These are phyloP conservation scores for Aschersonia sp. DNA, from an alignment of 2,329 filamentous ascomycete genomes.

Conservation along the genomic window DNA sequence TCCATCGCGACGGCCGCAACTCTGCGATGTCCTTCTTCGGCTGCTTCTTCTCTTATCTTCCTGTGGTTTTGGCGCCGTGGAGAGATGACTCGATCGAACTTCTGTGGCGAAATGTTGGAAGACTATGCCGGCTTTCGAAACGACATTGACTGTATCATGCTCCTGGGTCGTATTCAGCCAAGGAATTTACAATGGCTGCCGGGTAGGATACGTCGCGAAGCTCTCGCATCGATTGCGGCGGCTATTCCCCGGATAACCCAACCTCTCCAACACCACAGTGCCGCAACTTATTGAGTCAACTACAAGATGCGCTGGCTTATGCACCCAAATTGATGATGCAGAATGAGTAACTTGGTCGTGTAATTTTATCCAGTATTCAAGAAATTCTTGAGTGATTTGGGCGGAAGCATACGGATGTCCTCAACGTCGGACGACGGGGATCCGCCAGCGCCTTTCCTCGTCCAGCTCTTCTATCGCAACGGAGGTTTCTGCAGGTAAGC, in stretches of 20 bases:
- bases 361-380: neutral
- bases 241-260: conserved; percentile 12
- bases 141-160: too few species aligned
- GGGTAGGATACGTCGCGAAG: neutral
- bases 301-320: too few species aligned
- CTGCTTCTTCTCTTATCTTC: neutral
- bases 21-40: neutral
- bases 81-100: neutral
- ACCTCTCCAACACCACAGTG: neutral
- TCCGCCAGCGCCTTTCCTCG: conserved; percentile 63
- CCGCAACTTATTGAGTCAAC: too few species aligned
- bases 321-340: too few species aligned
- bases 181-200: too few species aligned
- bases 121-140: too few species aligned
- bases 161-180: too few species aligned
- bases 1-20: conserved; percentile 50
- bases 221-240: conserved; percentile 14
- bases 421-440: conserved; percentile 28
- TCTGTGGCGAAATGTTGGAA: too few species aligned
- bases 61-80: neutral
- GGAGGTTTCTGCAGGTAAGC: conserved; percentile 54
- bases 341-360: neutral
- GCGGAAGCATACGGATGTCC: conserved; percentile 6
- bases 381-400: neutral
- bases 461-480: conserved; percentile 72